Evolutionary conservation across 306 rosid species (phyloP), one percentile per base, ranked within the genome.

Genomic region (Rubus idaeus): DNA sequence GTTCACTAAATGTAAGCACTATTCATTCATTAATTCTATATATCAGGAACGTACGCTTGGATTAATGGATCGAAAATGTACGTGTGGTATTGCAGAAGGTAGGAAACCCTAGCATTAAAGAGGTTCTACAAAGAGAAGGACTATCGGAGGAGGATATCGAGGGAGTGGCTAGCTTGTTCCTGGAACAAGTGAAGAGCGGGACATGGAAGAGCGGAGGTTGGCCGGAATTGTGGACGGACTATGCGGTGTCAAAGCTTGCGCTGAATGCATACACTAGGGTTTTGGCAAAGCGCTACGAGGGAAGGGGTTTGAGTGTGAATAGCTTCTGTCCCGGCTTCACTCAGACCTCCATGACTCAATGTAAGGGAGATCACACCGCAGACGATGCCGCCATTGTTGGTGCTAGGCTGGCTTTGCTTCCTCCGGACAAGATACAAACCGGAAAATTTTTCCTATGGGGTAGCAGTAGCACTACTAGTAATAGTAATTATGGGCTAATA

Each of bases 251-350:
- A 0, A 95, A 95, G 83, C 66, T 95, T 23, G 99, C 97, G 0
- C 68, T 95, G 11, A 95, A 92, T 68, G 85, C 99, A 2, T 90
- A 92, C 82, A 81, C 97, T 0, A 85, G 79, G 57, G 84, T 89
- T 9, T 81, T 95, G 68, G 96, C 97, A 0, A 89, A 83, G 84
- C 85, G 87, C 6, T 79, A 74, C 12, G 16, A 44, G 1, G 86
- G 69, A 49, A 65, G 68, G 63, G 85, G 85, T 4, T 20, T 87
- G 55, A 87, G 92, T 46, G 90, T 83, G 49, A 95, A 90, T 23
- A 75, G 97, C 80, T 87, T 83, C 23, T 95, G 99, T 65, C 99
- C 99, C 5, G 99, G 99, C 18, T 95, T 88, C 82, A 95, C 97
- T 13, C 90, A 86, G 75, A 95, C 97, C 0, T 78, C 97, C 1